Conservation (phyloP, 208 protist species). For the Acanthamoeba royreba region DNA sequence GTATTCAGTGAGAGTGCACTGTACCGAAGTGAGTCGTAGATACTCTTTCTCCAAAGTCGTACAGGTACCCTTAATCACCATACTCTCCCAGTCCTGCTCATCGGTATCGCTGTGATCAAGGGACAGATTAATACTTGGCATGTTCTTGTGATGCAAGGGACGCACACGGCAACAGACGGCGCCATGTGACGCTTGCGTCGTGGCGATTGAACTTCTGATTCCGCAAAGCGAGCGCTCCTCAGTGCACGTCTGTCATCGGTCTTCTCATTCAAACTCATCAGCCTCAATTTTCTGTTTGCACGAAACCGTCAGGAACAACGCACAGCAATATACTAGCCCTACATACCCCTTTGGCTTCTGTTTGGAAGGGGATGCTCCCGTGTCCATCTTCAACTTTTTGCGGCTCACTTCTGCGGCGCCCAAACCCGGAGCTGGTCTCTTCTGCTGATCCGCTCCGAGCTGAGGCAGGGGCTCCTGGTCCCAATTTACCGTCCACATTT, state of each 20-base stretch:
- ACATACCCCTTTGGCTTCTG: neutral
- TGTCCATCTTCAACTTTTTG: neutral
- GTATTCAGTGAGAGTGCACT: neutral
- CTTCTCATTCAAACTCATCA: neutral
- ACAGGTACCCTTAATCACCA: conserved; percentile 72
- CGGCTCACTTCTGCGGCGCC: neutral
- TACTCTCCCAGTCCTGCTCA: conserved; percentile 33
- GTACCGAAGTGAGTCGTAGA: conserved; percentile 67
- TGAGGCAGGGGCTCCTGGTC: neutral
- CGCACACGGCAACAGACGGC: neutral
- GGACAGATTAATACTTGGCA: neutral
- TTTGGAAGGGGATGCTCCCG: neutral
- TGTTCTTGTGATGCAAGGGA: neutral
- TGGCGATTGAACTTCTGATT: neutral
- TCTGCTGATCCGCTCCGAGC: neutral
- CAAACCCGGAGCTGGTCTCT: neutral
- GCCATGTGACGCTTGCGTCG: neutral
- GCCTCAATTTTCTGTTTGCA: neutral
- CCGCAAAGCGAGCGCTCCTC: neutral
- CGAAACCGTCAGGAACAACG: neutral
- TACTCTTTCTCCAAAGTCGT: conserved; percentile 81
- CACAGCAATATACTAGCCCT: neutral
- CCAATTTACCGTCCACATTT: conserved; percentile 12
- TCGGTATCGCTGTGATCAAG: neutral
- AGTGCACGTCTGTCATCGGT: neutral